A percentile compares a stretch with the other conserved stretches of the same genome.
phyloP scores from a whole-genome alignment of 768 basidiomycete species.

The Russula ochroleuca region DNA sequence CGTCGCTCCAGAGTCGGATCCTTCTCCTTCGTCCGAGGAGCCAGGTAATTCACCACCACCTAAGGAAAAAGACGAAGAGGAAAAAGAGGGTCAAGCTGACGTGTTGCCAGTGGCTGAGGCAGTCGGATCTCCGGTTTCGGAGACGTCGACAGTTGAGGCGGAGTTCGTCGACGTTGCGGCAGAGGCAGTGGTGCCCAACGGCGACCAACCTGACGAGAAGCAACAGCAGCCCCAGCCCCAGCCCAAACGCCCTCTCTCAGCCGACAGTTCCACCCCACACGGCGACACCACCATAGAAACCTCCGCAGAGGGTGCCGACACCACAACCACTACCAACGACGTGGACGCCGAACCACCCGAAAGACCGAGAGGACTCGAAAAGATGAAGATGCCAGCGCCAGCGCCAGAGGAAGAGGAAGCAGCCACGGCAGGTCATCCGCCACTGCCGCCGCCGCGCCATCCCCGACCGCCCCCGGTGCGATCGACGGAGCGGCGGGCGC shows the following conservation, averaged over 20 bases:
- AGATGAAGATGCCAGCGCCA: background rate
- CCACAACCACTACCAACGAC: background rate
- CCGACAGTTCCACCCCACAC: background rate
- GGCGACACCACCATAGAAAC: background rate
- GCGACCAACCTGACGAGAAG: constrained; percentile 1
- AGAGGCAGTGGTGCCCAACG: background rate
- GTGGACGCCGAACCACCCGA: background rate
- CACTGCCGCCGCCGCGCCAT: constrained; percentile 22
- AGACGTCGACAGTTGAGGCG: background rate
- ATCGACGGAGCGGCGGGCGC: constrained; percentile 8
- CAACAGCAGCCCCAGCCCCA: background rate
- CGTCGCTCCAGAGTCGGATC: background rate
- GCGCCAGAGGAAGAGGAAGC: background rate
- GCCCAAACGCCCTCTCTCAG: background rate
- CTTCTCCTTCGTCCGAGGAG: background rate
- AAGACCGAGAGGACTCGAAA: background rate
- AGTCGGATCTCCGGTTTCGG: background rate
- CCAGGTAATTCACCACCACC: background rate
- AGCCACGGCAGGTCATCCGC: constrained; percentile 4
- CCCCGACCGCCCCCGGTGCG: constrained; percentile 10
- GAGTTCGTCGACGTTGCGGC: background rate
- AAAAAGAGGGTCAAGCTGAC: background rate
- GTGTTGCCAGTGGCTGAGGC: background rate
- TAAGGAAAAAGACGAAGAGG: constrained; percentile 1
- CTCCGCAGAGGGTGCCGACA: background rate